phyloP scores from a whole-genome alignment of 177 flowering plant species.

The Vitis hybrid region DNA sequence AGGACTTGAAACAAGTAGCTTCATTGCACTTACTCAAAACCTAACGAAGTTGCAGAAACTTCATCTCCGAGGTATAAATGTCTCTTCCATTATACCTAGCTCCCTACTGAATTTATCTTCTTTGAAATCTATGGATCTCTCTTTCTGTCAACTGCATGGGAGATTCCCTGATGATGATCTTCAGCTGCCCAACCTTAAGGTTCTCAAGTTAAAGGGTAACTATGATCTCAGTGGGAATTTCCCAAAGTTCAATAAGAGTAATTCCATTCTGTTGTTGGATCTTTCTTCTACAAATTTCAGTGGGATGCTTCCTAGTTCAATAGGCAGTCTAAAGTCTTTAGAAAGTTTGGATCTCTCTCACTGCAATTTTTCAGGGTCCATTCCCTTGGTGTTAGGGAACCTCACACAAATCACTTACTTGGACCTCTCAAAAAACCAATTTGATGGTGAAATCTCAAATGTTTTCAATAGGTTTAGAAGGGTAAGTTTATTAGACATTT shows the following conservation, averaged over 20 bases:
- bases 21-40: conserved; percentile 4
- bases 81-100: background rate
- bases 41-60: conserved; percentile 14
- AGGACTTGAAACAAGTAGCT: background rate
- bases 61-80: conserved; percentile 1
- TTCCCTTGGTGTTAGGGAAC: conserved; percentile 15
- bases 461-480: background rate
- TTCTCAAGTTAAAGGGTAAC: background rate
- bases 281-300: conserved; percentile 1
- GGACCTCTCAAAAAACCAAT: background rate
- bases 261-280: background rate
- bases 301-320: background rate
- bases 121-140: background rate
- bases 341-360: background rate
- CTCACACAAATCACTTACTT: conserved; percentile 7
- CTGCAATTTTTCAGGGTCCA: conserved; percentile 8
- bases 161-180: conserved; percentile 1
- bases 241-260: conserved; percentile 6
- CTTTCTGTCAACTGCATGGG: conserved; percentile 1
- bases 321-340: background rate
- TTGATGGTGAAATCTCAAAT: conserved; percentile 5
- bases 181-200: conserved; percentile 1
- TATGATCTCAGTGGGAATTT: conserved; percentile 2
- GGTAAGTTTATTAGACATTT: background rate
- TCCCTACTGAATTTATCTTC: conserved; percentile 3